Evolutionary conservation across 2,329 filamentous ascomycete genomes (phyloP).

Genomic region (Hymenoscyphus linearis): DNA sequence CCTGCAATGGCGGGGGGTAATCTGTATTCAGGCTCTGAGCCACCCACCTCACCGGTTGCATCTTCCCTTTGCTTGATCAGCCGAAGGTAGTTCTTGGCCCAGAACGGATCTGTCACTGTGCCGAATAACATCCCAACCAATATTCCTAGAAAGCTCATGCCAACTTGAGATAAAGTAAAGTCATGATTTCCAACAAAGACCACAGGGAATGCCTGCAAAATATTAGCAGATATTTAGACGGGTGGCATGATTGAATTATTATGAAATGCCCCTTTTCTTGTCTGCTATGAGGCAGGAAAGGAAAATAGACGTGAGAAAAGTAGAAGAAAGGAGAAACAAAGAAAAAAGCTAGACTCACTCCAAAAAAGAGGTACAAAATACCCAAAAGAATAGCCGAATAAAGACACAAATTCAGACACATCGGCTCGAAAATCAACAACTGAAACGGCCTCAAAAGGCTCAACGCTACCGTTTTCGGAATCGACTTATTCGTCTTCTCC

Average conservation of each 20-base stretch:
- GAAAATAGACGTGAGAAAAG: too few relatives aligned
- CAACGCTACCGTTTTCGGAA: slow-evolving; percentile 52
- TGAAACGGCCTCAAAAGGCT: slow-evolving; percentile 63
- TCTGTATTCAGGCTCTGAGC: slow-evolving; percentile 80
- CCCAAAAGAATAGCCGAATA: slow-evolving; percentile 82
- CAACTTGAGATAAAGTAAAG: slow-evolving; percentile 73
- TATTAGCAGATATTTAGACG: too few relatives aligned
- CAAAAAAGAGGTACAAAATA: slow-evolving; percentile 86
- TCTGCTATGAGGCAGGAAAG: too few relatives aligned
- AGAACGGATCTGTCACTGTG: slow-evolving; percentile 60
- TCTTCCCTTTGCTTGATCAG: slow-evolving; percentile 43
- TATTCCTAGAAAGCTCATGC: slow-evolving; percentile 71
- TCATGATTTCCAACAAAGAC: slow-evolving; percentile 71
- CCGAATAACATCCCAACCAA: slow-evolving; percentile 62
- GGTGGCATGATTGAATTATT: too few relatives aligned
- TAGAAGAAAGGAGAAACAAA: too few relatives aligned
- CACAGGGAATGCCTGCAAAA: slow-evolving; percentile 60
- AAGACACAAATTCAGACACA: slow-evolving; percentile 77
- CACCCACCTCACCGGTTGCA: slow-evolving; percentile 36
- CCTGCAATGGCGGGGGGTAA: slow-evolving; percentile 71
- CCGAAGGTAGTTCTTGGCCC: slow-evolving; percentile 52
- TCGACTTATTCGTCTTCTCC: slow-evolving; percentile 66
- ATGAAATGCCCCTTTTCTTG: too few relatives aligned
- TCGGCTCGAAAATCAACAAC: slow-evolving; percentile 75
- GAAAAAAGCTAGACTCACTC: slow-evolving; percentile 29